Evolutionary conservation across 2,329 filamentous ascomycete genomes (phyloP), one percentile per base, ranked within the genome.

Genomic region (Fusarium foetens): DNA sequence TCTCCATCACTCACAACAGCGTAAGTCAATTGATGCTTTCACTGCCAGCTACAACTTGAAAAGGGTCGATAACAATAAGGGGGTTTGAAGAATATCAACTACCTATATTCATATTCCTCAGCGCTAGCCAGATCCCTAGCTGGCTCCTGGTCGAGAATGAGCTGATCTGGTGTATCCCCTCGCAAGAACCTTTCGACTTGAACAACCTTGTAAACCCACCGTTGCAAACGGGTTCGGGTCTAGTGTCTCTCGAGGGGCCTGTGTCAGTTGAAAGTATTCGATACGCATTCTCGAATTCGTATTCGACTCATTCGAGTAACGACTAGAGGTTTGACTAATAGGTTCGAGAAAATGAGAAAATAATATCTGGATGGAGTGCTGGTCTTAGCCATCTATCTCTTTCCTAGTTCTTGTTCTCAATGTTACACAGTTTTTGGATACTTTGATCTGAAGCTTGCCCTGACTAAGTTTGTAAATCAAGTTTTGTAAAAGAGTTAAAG

Each of bases 241-340:
- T 55, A 33, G 19, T 14, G 16, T 11, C 27, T 5, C 25, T 33
- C 25, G n/a, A 21, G 12, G 23, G 19, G 27, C 38, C 13, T 48
- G n/a, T 33, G 16, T n/a, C 16, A 48, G 21, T 17, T 35, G 29
- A 45, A 41, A 10, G 10, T 42, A 27, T 53, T 29, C 21, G 11
- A 33, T 25, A 17, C 25, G 8, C n/a, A 19, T 35, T 14, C 25
- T 63, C 64, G 65, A 35, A n/a, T 69, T 69, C 66, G 64, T 69
- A 58, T 52, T 68, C 64, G 45, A 48, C 29, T 66, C n/a, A 6
- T 33, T 54, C 16, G 16, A 27, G 6, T 19, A 27, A 38, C 17
- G 16, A 16, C 42, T 25, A 43, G 14, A 27, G 13, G 8, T 27
- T 43, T 36, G n/a, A 19, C 25, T 31, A 41, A 31, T n/a, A 29